Evolutionary conservation across 306 rosid genomes (phyloP), one percentile per base, ranked within the genome.

Genomic region (Casuarina cunninghamiana): DNA sequence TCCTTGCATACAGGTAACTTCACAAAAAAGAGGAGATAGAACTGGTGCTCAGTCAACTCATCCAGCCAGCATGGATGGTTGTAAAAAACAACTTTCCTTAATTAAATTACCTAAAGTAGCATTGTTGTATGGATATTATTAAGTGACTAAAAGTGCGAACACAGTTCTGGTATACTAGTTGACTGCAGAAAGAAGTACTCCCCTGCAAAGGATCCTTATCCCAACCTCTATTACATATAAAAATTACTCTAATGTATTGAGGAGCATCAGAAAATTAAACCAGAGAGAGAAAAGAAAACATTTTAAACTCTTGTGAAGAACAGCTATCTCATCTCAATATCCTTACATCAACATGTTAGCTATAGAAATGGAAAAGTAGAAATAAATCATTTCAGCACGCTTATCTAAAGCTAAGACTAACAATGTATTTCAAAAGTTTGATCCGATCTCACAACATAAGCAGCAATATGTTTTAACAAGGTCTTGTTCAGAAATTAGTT

Each of bases 51-150:
- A 62, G 69, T 43, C 69, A 62, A 35, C 11, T 38, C 42, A 62
- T 62, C 69, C 69, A 62, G 10, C 69, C n/a, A 62, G 69, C 69
- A 62, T 35, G 69, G 44, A 11, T 62, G 19, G 43, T 37, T 44
- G 12, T 17, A 37, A 37, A 6, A 38, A 62, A 62, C 12, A 62
- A 0, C 12, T 3, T 37, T 62, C n/a, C 37, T 37, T 39, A 12
- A 62, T 37, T 62, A 37, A n/a, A 12, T 62, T 62, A 10, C 44
- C 8, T 38, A 35, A 62, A 62, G 19, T 11, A 13, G 69, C 44
- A 62, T 62, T 38, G 16, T 35, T 62, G 69, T 37, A 35, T 16
- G 17, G 4, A 37, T 62, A 37, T 13, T 62, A 43, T 53, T 62
- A 62, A 62, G 3, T 65, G 21, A 65, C 6, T 42, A 2, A n/a